phyloP scores from a whole-genome alignment of 1,284 basidiomycete genomes.

The Boletellus deceptivus region DNA sequence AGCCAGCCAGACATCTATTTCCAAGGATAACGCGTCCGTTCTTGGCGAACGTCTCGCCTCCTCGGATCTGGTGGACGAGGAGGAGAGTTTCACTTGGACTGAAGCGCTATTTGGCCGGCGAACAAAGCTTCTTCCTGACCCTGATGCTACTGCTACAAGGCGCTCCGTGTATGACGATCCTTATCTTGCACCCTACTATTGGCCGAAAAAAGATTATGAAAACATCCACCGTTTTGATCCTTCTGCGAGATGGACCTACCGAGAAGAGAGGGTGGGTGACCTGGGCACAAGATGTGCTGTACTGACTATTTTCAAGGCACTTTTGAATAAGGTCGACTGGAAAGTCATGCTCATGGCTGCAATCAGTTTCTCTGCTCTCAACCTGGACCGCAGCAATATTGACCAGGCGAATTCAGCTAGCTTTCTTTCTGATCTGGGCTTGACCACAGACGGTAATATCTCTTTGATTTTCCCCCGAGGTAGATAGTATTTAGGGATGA shows the following conservation, averaged over 20 bases:
- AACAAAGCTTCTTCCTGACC: not conserved
- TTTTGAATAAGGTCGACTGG: slow-evolving; percentile 50
- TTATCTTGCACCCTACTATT: slow-evolving; percentile 47
- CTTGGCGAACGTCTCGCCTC: not conserved
- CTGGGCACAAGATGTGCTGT: not conserved
- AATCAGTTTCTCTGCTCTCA: slow-evolving; percentile 45
- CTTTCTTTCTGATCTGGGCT: slow-evolving; percentile 58
- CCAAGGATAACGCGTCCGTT: not conserved
- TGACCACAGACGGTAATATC: slow-evolving; percentile 53
- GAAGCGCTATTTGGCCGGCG: slow-evolving; percentile 1
- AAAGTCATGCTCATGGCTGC: slow-evolving; percentile 48
- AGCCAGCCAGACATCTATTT: not conserved
- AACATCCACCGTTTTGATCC: slow-evolving; percentile 67
- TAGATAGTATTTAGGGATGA: not conserved
- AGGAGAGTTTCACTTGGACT: slow-evolving; percentile 1
- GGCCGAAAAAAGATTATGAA: slow-evolving; percentile 57
- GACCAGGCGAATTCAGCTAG: slow-evolving; percentile 67
- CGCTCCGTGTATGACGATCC: slow-evolving; percentile 61
- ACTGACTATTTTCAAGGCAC: slow-evolving; percentile 2
- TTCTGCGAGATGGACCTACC: slow-evolving; percentile 63
- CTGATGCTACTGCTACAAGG: slow-evolving; percentile 25
- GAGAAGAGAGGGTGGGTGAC: slow-evolving; percentile 55
- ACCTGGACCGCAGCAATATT: slow-evolving; percentile 50
- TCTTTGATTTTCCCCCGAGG: not conserved
- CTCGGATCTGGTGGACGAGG: slow-evolving; percentile 8